Evolutionary conservation across 2,329 filamentous ascomycete genomes (phyloP), one percentile per base, ranked within the genome.

Genomic region (Metarhizium album): DNA sequence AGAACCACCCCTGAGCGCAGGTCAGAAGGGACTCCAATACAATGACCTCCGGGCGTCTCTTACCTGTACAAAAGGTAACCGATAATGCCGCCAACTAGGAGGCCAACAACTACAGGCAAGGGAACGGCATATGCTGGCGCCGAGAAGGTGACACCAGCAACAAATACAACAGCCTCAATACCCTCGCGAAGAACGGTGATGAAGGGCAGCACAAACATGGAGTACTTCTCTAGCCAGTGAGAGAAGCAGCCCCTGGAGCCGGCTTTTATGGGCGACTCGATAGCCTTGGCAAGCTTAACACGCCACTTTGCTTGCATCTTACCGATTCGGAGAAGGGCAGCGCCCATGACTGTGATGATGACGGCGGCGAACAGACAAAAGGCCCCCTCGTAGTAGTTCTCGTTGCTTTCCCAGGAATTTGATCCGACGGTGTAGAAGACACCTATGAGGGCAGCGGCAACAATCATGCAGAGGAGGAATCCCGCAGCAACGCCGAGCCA

Each of bases 281-380:
- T 68, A 2, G 86, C 80, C 59, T 79, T 79, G 18, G 83, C 79
- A 23, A 95, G 79, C 78, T 93, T 93, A 59, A 84, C 71, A n/a
- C 82, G 79, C 90, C 89, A 95, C 68, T 93, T 93, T 54, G 86
- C 83, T 64, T 90, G 86, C 66, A 93, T 78, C 67, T 91, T 93
- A 54, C 82, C 85, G 50, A 95, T 78, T 24, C 89, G 83, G 7
- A 95, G 79, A 29, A 95, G 78, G 4, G 86, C 87, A 31, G 82
- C 84, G 27, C 89, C 89, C 72, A 94, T 84, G 54, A 89, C 59
- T 35, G 86, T 86, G 68, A 95, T 93, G 69, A 95, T 89, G 57
- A 93, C 57, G 18, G 82, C 75, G 2, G 89, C 87, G 47, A 93
- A 64, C 40, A 95, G 72, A 18, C 76, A 80, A 60, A 95, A 93